Evolutionary conservation across 208 protist genomes (phyloP).

Genomic region (Histomonas meleagridis): DNA sequence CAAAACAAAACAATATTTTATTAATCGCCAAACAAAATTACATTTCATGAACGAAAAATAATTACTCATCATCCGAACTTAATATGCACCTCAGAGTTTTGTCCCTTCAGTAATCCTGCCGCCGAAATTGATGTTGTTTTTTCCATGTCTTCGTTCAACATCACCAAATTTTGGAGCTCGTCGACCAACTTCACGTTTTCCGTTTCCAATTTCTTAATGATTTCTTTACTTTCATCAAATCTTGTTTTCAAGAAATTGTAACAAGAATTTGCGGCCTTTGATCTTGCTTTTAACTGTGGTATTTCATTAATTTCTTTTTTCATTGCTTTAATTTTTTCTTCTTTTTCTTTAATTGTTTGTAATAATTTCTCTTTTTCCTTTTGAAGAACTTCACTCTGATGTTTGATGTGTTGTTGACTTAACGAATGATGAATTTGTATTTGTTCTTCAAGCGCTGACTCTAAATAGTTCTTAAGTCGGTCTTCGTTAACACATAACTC

Average conservation of each 20-base stretch:
- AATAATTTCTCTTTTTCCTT: neutral
- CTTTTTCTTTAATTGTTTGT: neutral
- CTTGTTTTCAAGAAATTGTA: neutral
- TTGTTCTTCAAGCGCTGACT: neutral
- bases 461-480: neutral
- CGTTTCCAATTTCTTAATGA: neutral
- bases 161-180: neutral
- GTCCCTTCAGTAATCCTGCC: neutral
- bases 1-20: too few species aligned
- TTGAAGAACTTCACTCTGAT: neutral
- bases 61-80: too few species aligned
- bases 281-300: neutral
- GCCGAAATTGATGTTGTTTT: neutral
- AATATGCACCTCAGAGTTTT: neutral
- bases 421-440: neutral
- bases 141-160: neutral
- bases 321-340: neutral
- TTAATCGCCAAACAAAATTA: too few species aligned
- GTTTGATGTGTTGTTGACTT: neutral
- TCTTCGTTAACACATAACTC: conserved; percentile 15
- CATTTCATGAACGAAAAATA: too few species aligned
- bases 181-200: neutral
- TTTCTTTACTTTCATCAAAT: too few species aligned
- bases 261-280: neutral
- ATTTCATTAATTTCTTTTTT: neutral